Evolutionary conservation across 495 filamentous ascomycete genomes (phyloP).

Genomic region (Annulohypoxylon moriforme): DNA sequence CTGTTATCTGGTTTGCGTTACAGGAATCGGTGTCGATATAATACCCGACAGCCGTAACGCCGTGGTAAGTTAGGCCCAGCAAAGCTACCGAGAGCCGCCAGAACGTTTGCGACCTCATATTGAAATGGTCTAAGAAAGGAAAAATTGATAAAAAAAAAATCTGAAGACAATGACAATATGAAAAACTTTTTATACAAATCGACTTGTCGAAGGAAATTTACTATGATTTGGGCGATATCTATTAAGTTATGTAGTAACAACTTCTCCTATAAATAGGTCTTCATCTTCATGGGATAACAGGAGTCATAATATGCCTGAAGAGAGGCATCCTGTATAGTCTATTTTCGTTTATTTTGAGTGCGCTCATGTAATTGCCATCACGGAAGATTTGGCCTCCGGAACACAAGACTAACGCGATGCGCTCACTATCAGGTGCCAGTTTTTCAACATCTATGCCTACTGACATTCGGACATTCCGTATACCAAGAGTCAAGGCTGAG

Average conservation of each 20-base stretch:
- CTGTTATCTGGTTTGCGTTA: not conserved
- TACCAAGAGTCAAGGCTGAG: not conserved
- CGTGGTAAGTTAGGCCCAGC: not conserved
- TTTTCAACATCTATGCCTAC: not conserved
- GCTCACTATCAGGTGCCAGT: not conserved
- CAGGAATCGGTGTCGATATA: not conserved
- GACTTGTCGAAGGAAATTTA: not conserved
- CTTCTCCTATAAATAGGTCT: not conserved
- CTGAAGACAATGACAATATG: not conserved
- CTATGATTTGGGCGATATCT: not conserved
- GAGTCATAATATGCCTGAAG: not conserved
- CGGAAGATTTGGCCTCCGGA: not conserved
- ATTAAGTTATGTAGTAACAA: not conserved
- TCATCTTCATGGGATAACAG: not conserved
- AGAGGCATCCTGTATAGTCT: not conserved
- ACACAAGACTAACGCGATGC: not conserved
- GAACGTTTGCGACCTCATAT: not conserved
- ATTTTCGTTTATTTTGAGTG: not conserved
- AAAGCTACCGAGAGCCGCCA: not conserved
- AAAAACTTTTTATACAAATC: not conserved
- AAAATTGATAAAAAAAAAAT: not conserved
- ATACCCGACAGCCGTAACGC: not conserved
- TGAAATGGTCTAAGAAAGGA: not conserved
- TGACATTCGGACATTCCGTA: not conserved
- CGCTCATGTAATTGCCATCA: not conserved